These are phyloP conservation scores for Ophiostoma sp. DNA, from an alignment of 2,329 filamentous ascomycete genomes.

Conservation along the genomic window DNA sequence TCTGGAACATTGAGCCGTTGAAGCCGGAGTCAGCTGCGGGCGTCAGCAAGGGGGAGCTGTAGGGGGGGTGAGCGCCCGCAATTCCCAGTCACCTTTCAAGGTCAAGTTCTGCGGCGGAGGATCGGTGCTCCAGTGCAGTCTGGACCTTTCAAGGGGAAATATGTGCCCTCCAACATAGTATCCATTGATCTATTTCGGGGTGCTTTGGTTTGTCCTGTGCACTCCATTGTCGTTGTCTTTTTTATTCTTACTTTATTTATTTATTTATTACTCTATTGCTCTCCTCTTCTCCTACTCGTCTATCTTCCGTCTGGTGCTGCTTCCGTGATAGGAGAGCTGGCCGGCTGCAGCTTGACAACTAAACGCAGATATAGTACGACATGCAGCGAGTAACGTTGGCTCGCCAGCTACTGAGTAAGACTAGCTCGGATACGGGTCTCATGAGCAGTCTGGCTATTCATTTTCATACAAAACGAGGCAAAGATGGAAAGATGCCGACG, in stretches of 20 bases:
- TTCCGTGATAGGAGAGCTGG: background rate
- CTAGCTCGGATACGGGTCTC: background rate
- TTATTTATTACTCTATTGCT: background rate
- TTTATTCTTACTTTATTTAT: background rate
- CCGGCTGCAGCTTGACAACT: background rate
- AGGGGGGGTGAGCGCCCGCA: background rate
- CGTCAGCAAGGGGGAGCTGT: constrained; percentile 19
- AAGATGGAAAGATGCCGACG: background rate
- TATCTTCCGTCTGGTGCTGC: background rate
- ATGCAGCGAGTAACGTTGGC: background rate
- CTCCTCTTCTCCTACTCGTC: background rate
- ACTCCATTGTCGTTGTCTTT: background rate
- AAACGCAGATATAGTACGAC: too few relatives aligned
- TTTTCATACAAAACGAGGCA: too few relatives aligned
- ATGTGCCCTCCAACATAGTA: too few relatives aligned
- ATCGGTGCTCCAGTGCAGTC: background rate
- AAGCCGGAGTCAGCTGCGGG: constrained; percentile 37
- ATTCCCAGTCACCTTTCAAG: background rate
- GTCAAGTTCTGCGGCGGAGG: background rate
- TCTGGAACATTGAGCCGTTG: constrained; percentile 93
- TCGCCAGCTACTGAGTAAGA: too few relatives aligned
- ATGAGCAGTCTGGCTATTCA: background rate
- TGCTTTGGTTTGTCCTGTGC: background rate
- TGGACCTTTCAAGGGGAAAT: background rate
- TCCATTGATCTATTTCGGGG: background rate